A percentile compares a stretch with the other conserved stretches of the same genome.
Evolutionary conservation across 331 rosid genomes (phyloP).

Genomic region (Quercus lobata): DNA sequence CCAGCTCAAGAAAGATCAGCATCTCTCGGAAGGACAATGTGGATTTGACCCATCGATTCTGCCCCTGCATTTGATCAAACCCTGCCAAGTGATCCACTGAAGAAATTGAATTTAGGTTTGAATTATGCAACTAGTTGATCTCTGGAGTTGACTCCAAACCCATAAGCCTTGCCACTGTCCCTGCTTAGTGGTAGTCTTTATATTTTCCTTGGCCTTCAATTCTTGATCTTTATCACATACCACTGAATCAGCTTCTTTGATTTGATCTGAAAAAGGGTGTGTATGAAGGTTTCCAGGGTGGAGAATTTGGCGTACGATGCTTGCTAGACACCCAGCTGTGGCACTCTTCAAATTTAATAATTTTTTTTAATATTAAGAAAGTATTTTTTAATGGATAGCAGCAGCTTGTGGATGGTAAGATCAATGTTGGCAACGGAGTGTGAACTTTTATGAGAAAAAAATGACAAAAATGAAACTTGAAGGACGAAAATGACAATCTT

Average conservation of each 20-base stretch:
- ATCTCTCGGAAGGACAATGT: conserved; percentile 52
- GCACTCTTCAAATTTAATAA: conserved; percentile 38
- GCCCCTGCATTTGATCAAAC: conserved; percentile 19
- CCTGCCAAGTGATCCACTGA: conserved; percentile 45
- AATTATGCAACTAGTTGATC: neutral
- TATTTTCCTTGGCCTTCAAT: conserved; percentile 14
- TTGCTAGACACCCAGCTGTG: conserved; percentile 48
- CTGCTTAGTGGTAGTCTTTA: conserved; percentile 25
- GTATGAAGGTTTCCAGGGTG: conserved; percentile 69
- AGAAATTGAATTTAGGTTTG: conserved; percentile 26
- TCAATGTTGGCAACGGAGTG: no score
- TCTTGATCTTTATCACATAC: conserved; percentile 15
- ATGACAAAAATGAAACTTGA: no score
- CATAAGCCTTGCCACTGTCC: conserved; percentile 66
- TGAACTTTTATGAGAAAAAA: no score
- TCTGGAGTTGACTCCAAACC: conserved; percentile 58
- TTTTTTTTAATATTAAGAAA: no score
- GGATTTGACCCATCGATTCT: conserved; percentile 43
- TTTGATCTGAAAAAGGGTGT: conserved; percentile 52
- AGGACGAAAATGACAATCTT: no score
- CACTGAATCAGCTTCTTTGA: conserved; percentile 28
- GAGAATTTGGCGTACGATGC: conserved; percentile 60
- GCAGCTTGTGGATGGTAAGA: no score
- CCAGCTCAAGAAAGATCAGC: conserved; percentile 49
- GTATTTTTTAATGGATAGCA: no score